Base-by-base conservation (phyloP, 768 basidiomycete species). In the Leccinum pellstonianum region DNA sequence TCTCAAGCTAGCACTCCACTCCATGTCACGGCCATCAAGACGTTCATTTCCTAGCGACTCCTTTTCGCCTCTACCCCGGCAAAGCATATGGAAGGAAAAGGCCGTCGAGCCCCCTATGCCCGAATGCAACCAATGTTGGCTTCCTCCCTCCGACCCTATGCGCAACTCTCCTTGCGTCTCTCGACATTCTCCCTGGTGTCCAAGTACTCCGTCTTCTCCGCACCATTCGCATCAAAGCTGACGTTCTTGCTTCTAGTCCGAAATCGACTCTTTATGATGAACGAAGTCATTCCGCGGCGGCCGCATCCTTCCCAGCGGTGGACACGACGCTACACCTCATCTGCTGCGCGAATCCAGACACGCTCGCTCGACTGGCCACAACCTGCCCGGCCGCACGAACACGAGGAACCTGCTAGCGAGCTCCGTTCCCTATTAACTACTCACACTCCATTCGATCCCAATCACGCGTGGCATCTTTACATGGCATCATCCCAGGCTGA, bases 31-130 rank as follows among this genome's bases (percentile, higher is more conserved):
- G 17, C 57, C 76, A 19, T 58, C 73, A 41, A 71, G 68, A 48
- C 66, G 69, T 19, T 62, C 74, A 2, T 63, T 84, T 19, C 74
- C 76, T 1, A 61, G 73, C 10, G 80, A 84, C 64, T 85, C 86
- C 70, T 86, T 85, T 64, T 81, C 78, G 3, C 86, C 86, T 10
- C 73, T 74, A 31, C 80, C 84, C 9, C 76, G 81, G 58, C 76
- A 75, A 56, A 73, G 68, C 54, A 86, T 84, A 66, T 83, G 83
- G 33, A 86, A 86, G 71, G 81, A 77, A 65, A 81, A 75, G 66
- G 79, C 75, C 21, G 61, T 66, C 51, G 68, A 73, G 48, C 62
- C 67, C 37, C 58, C 65, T 37, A 62, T 69, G 52, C 50, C 68
- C 52, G 71, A 73, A 33, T 74, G 71, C 53, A 69, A 62, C 17